Evolutionary conservation across 371 early-diverging fungal genomes (phyloP), one percentile per base, ranked within the genome.

Genomic region (Mortierella sp.): DNA sequence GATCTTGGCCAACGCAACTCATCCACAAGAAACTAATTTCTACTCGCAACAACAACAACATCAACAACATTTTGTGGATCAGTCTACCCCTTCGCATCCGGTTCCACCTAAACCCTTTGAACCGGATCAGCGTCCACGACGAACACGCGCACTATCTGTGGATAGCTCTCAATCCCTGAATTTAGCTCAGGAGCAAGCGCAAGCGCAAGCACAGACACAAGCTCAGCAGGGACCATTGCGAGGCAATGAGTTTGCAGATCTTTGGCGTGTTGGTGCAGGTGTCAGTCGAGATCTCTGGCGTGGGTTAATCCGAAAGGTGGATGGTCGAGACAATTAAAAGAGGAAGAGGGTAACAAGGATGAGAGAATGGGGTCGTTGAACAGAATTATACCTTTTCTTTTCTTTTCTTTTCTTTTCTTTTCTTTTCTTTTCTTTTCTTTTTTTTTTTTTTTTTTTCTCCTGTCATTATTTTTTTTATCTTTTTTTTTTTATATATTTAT

Each of bases 221-320:
- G 37, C 37, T 37, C 72, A 1, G 57, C 64, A 23, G 2, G 74
- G 73, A 29, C 73, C 73, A 2, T 51, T 73, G 37, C 69, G 70
- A 43, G 53, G 57, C 18, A 73, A 59, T 14, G 80, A 79, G 61
- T 64, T 73, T 25, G 60, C 70, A 67, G 80, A 79, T 23, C 19
- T 79, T 53, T 73, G 73, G 74, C 69, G 80, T 6, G 80, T 62
- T 18, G 74, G 80, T 1, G 80, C 80, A 4, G 80, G 74, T 18
- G 80, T 73, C 57, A 79, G 77, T 53, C 73, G 79, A 7, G 79
- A 79, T 23, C 48, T 79, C 19, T 79, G 80, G 80, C 25, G 73
- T 14, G 80, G 74, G 7, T 28, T 79, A 18, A 79, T 73, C 53
- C 73, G 73, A 61, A 79, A 79, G 55, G 74, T 79, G 4, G 80